Percentiles rank a stretch among this genome's conserved stretches.
Evolutionary conservation across 2,329 filamentous ascomycete genomes (phyloP).

Genomic region (Phialophora chinensis): DNA sequence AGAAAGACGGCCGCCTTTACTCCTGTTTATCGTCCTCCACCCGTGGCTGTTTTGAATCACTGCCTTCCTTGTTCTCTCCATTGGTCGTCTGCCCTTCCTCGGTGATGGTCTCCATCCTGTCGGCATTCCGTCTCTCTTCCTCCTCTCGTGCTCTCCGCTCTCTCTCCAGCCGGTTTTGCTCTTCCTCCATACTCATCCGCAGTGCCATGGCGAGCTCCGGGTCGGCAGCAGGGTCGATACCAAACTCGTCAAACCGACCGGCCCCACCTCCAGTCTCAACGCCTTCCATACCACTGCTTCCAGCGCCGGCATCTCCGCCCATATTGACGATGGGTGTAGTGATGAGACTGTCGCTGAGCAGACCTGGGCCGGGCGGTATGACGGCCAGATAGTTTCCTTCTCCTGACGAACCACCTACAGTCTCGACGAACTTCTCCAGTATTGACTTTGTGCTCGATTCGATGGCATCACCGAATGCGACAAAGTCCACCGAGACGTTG

Average conservation of each 20-base stretch:
- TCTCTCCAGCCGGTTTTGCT: slow-evolving; percentile 91
- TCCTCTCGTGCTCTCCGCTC: slow-evolving; percentile 75
- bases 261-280: slow-evolving; percentile 59
- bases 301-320: slow-evolving; percentile 67
- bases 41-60: slow-evolving; percentile 38
- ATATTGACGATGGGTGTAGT: slow-evolving; percentile 77
- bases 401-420: slow-evolving; percentile 75
- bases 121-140: slow-evolving; percentile 69
- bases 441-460: slow-evolving; percentile 88
- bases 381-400: slow-evolving; percentile 91
- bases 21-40: slow-evolving; percentile 40
- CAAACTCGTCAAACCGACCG: slow-evolving; percentile 74
- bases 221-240: slow-evolving; percentile 88
- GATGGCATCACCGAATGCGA: slow-evolving; percentile 85
- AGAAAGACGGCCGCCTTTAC: slow-evolving; percentile 11
- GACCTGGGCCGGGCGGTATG: slow-evolving; percentile 86
- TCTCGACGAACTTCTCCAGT: slow-evolving; percentile 89
- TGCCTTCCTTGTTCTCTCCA: slow-evolving; percentile 27
- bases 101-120: slow-evolving; percentile 74
- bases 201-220: slow-evolving; percentile 92
- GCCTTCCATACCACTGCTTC: slow-evolving; percentile 64
- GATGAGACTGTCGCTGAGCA: slow-evolving; percentile 90
- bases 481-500: slow-evolving; percentile 90
- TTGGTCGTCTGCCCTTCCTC: slow-evolving; percentile 69
- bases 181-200: slow-evolving; percentile 97